Percentiles rank a stretch among this genome's conserved stretches.
phyloP scores from a whole-genome alignment of 305 asterid species.

The Solanum hybrid region DNA sequence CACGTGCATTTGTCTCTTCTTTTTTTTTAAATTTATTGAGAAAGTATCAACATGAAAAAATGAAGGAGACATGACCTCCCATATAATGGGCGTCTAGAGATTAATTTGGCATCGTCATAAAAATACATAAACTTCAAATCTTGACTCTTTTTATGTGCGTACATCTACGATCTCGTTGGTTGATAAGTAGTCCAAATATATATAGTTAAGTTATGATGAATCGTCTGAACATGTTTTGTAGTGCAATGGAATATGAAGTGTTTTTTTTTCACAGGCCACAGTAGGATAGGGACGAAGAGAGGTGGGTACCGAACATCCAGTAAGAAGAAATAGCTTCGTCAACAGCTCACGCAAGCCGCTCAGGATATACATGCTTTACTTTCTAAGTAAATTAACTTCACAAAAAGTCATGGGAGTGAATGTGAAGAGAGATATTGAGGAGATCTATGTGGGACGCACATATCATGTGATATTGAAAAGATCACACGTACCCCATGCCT shows the following conservation, averaged over 20 bases:
- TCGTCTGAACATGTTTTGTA: neutral
- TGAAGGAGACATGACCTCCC: neutral
- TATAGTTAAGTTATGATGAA: neutral
- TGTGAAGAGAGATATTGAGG: neutral
- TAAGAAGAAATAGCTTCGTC: neutral
- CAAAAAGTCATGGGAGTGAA: neutral
- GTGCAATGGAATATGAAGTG: no score
- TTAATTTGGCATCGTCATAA: neutral
- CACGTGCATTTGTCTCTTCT: neutral
- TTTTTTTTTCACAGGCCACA: no score
- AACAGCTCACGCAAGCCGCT: neutral
- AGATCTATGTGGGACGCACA: neutral
- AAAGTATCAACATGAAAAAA: neutral
- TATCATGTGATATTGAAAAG: neutral
- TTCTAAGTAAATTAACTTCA: neutral
- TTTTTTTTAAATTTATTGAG: neutral
- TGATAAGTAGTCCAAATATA: neutral
- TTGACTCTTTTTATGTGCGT: neutral
- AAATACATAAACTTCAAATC: neutral
- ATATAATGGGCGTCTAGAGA: neutral
- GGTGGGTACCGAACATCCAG: accelerated
- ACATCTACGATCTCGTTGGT: neutral
- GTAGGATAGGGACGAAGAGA: accelerated
- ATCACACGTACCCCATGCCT: neutral
- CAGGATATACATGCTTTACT: neutral